Conservation (phyloP, 371 early-diverging fungal species). For the Mucor velutinosus region DNA sequence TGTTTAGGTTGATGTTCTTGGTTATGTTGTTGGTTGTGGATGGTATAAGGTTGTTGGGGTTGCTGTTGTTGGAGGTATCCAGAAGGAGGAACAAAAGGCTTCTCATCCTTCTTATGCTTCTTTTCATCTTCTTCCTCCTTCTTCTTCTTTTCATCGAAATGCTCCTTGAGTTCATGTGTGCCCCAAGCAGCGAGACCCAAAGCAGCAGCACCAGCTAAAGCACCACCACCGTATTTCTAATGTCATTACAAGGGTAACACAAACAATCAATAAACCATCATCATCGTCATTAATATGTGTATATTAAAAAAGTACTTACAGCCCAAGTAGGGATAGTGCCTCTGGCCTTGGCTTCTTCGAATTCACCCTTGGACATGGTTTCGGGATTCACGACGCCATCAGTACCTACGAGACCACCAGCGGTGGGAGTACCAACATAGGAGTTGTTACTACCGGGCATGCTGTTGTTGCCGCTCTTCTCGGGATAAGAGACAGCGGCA, state of each 20-base stretch:
- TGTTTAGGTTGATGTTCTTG: conserved; percentile 13
- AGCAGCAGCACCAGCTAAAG: conserved; percentile 27
- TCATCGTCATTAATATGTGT: neutral
- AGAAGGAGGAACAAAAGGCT: conserved; percentile 2
- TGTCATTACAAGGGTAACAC: neutral
- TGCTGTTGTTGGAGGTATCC: conserved; percentile 8
- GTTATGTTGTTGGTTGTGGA: conserved; percentile 18
- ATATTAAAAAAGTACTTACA: conserved; percentile 9
- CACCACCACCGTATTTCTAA: conserved; percentile 35
- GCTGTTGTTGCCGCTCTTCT: neutral
- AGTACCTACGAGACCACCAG: neutral
- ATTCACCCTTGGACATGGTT: conserved; percentile 21
- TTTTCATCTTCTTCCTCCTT: conserved; percentile 15
- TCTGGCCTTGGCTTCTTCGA: conserved; percentile 26
- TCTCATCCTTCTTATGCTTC: conserved; percentile 5
- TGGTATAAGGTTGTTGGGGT: conserved; percentile 15
- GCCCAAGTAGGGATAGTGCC: conserved; percentile 25
- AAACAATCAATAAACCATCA: conserved; percentile 5
- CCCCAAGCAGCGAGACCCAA: conserved; percentile 31
- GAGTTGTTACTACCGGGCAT: conserved; percentile 10
- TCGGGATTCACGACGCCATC: conserved; percentile 11
- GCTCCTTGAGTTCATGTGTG: conserved; percentile 32
- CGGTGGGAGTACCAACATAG: neutral
- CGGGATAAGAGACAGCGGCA: conserved; percentile 21
- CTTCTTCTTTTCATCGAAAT: conserved; percentile 24